Evolutionary conservation across 1,284 basidiomycete genomes (phyloP), one percentile per base, ranked within the genome.

Genomic region (Neotropicomus parvogracilis): DNA sequence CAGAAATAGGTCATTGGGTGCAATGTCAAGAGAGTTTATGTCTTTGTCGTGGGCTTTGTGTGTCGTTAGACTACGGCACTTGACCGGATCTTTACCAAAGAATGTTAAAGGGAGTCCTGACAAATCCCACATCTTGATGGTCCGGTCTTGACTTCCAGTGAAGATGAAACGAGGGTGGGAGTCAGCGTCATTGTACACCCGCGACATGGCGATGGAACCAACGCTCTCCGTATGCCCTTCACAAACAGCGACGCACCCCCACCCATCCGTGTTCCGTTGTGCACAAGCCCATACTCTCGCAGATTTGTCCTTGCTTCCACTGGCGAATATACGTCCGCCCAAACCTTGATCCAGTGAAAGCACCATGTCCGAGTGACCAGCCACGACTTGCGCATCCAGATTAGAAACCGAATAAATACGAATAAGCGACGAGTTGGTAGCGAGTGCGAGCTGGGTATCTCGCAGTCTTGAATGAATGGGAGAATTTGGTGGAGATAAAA

Each of bases 121-220:
- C 13, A 97, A 69, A 68, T 99, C 95, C 97, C 97, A 99, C 80
- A 99, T 86, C 70, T 99, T 99, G 67, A 97, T 88, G 3, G 97
- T 99, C 26, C 92, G 83, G 66, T 99, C 97, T 70, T 98, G 95
- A 62, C 88, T 91, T 16, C 94, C 97, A 5, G 94, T 97, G 62
- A 95, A 88, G 74, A 95, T 76, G 70, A 95, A 94, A 24, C 72
- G 72, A 33, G 70, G 70, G 39, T 63, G 59, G 61, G 64, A 24
- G 38, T 57, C 56, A 16, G 35, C 21, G 21, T 65, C 52, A 24
- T 36, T 40, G 39, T 59, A 52, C 52, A 59, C 59, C 17, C 81
- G 75, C 16, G 89, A 83, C 62, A 98, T 75, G 2, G 89, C 86
- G 34, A 99, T 73, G 0, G 95, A 92, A 7, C 97, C 97, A 33